These are phyloP conservation scores for Hagleromyces aurorensis DNA, from an alignment of 805 yeast species.

Conservation along the genomic window DNA sequence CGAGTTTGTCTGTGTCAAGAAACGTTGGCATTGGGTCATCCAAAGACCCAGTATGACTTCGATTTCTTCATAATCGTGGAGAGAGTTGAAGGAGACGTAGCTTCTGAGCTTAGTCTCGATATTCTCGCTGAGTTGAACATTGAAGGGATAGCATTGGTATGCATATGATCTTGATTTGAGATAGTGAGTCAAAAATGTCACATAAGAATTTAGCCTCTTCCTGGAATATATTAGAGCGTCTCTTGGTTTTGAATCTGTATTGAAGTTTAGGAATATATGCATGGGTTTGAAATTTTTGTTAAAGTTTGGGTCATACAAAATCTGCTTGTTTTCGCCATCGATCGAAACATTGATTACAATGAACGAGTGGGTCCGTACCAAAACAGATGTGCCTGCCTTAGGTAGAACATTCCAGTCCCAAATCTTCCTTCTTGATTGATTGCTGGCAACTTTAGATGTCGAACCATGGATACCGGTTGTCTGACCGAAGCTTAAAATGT, in stretches of 20 bases:
- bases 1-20: slow-evolving; percentile 21
- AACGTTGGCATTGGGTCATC: slow-evolving; percentile 20
- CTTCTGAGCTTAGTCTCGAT: slow-evolving; percentile 8
- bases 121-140: slow-evolving; percentile 5
- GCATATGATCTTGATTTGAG: slow-evolving; percentile 16
- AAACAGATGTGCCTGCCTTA: slow-evolving; percentile 11
- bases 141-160: slow-evolving; percentile 17
- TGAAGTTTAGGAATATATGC: slow-evolving; percentile 23
- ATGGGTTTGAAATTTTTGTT: slow-evolving; percentile 19
- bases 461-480: slow-evolving; percentile 13
- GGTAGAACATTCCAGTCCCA: slow-evolving; percentile 27
- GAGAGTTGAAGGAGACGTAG: slow-evolving; percentile 10
- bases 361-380: slow-evolving; percentile 16
- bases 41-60: slow-evolving; percentile 22
- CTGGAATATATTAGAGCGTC: slow-evolving; percentile 18
- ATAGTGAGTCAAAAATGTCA: slow-evolving; percentile 14
- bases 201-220: slow-evolving; percentile 19
- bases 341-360: slow-evolving; percentile 16
- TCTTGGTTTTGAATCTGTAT: slow-evolving; percentile 14
- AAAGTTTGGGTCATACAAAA: slow-evolving; percentile 22
- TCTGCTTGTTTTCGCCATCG: slow-evolving; percentile 21
- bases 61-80: slow-evolving; percentile 16
- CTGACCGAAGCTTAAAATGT: too few species aligned
- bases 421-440: slow-evolving; percentile 8
- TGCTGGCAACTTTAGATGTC: slow-evolving; percentile 13